phyloP scores from a whole-genome alignment of 129 eudicot genomes.

The Erigeron canadensis region DNA sequence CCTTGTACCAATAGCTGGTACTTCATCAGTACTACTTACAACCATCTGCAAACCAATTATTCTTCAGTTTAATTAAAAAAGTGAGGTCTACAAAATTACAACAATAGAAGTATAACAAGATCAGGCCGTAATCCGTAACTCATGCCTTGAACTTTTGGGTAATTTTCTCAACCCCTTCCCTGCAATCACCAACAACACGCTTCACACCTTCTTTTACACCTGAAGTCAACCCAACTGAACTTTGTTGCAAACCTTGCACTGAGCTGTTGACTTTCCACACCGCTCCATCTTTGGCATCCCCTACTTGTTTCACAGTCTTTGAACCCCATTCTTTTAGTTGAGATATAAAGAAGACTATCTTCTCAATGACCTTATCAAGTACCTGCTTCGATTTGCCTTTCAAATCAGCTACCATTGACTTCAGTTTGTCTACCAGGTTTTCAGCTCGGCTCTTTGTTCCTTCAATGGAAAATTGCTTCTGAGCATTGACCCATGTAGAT shows the following conservation, averaged over 20 bases:
- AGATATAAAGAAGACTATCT: conserved; percentile 49
- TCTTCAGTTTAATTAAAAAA: conserved; percentile 25
- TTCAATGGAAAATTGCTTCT: conserved; percentile 52
- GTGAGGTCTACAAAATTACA: conserved; percentile 32
- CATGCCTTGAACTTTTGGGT: conserved; percentile 85
- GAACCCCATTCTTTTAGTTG: conserved; percentile 49
- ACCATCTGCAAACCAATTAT: conserved; percentile 26
- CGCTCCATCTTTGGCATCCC: conserved; percentile 54
- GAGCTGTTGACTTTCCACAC: conserved; percentile 45
- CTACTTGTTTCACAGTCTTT: conserved; percentile 34
- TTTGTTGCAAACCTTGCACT: conserved; percentile 55
- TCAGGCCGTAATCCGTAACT: not conserved
- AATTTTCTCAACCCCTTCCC: conserved; percentile 75
- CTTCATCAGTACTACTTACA: conserved; percentile 22
- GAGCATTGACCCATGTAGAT: conserved; percentile 69
- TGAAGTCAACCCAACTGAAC: conserved; percentile 45
- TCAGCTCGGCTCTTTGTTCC: conserved; percentile 69
- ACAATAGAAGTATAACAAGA: not conserved
- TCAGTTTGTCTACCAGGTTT: conserved; percentile 69
- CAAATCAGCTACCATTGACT: conserved; percentile 57
- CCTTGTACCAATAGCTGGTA: conserved; percentile 20
- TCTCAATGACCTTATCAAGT: conserved; percentile 51
- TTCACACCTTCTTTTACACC: conserved; percentile 66
- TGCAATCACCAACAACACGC: conserved; percentile 75
- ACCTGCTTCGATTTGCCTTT: conserved; percentile 67